Conservation (phyloP, 768 basidiomycete species). For the Xanthoconium stramineum region DNA sequence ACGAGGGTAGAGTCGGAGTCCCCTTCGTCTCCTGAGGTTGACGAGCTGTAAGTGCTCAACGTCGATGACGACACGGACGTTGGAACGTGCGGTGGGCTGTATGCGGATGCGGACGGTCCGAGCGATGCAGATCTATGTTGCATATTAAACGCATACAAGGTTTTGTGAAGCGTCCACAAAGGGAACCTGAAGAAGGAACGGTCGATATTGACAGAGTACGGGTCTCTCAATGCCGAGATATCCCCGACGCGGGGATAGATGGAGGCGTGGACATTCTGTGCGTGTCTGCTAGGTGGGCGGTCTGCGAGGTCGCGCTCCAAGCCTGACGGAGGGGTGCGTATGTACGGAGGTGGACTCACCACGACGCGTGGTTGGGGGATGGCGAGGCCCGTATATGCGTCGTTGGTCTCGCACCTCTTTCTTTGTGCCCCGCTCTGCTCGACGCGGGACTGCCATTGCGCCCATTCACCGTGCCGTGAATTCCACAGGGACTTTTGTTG, state of each 20-base stretch:
- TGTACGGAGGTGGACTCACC: constrained; percentile 16
- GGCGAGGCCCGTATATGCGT: constrained; percentile 30
- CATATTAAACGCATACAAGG: constrained; percentile 61
- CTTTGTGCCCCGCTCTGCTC: constrained; percentile 4
- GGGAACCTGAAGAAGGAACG: constrained; percentile 55
- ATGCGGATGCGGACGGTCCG: constrained; percentile 9
- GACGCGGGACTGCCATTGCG: constrained; percentile 30
- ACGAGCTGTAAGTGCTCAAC: constrained; percentile 18
- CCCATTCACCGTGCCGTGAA: constrained; percentile 51
- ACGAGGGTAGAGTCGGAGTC: constrained; percentile 60
- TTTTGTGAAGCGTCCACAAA: constrained; percentile 65
- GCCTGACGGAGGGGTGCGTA: constrained; percentile 25
- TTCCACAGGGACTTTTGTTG: constrained; percentile 65
- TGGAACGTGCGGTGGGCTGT: constrained; percentile 4
- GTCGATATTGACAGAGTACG: constrained; percentile 54
- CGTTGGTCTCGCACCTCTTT: background rate
- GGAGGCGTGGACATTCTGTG: constrained; percentile 23
- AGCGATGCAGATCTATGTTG: constrained; percentile 28
- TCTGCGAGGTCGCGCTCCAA: constrained; percentile 28
- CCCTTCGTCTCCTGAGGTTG: constrained; percentile 24
- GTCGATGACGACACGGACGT: constrained; percentile 20
- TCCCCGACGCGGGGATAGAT: constrained; percentile 64
- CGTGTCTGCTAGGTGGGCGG: constrained; percentile 1
- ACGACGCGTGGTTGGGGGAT: background rate
- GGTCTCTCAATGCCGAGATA: constrained; percentile 54